Evolutionary conservation across 306 rosid genomes (phyloP), one percentile per base, ranked within the genome.

Genomic region (Pyrus betulifolia): DNA sequence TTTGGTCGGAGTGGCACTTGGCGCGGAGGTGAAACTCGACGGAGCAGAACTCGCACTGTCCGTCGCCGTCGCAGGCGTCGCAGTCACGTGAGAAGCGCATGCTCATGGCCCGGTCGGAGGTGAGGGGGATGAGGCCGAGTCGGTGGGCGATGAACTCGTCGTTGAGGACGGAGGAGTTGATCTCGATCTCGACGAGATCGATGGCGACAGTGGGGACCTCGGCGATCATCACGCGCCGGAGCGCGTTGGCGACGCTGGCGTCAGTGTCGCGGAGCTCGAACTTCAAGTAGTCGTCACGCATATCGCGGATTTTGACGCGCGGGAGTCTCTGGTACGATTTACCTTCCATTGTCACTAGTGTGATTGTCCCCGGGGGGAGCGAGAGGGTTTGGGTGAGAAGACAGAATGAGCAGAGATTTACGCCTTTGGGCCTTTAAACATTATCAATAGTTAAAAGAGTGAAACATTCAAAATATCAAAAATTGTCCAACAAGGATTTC

Each of bases 41-140:
- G 62, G 99, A 95, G 88, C 99, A 95, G 79, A 83, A 92, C 89
- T 90, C 97, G 71, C 99, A 95, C 85, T 95, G 99, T 28, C 97
- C 97, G 64, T 95, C 99, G 1, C 99, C 99, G 73, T 95, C 99
- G 21, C 99, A 95, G 21, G 97, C 96, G 67, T 92, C 99, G 67
- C 99, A 95, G 92, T 95, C 99, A 62, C 99, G 99, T 21, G 99
- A 95, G 90, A 95, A 91, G 58, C 99, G 92, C 99, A 95, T 95
- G 87, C 87, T 61, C 99, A 95, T 88, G 64, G 99, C 97, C 1
- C 97, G 92, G 25, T 89, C 96, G 59, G 97, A 90, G 18, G 97
- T 92, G 62, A 95, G 90, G 0, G 99, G 97, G 66, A 95, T 86
- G 52, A 95, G 91, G 3, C 99, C 99, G 1, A 95, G 86, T n/a